Conservation (phyloP, 257 asterid genomes). For the Solanum lycopersicoides region DNA sequence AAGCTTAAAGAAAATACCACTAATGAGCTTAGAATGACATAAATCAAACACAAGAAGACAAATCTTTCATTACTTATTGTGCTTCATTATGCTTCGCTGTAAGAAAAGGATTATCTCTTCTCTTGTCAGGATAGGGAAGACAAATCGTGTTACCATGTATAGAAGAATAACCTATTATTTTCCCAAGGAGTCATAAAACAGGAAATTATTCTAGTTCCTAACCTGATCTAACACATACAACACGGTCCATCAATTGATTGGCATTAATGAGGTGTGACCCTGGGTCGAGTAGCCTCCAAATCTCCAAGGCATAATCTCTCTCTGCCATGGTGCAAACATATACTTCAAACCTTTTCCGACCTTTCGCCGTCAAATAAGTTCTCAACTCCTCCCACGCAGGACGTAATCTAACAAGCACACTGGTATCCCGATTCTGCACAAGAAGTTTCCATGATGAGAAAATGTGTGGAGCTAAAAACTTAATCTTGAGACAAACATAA, state of each 20-base stretch:
- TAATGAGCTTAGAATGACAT: not conserved
- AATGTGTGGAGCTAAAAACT: not conserved
- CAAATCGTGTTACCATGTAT: not conserved
- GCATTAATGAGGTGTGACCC: conserved; percentile 61
- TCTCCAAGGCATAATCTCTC: conserved; percentile 97
- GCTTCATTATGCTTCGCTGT: not conserved
- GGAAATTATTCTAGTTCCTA: not conserved
- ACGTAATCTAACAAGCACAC: conserved; percentile 89
- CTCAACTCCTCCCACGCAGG: conserved; percentile 98
- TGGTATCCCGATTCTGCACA: conserved; percentile 85
- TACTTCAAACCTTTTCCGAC: conserved; percentile 94
- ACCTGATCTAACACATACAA: conserved; percentile 94
- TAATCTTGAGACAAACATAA: not conserved
- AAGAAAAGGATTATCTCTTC: not conserved
- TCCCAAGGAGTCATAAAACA: not conserved
- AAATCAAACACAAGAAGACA: not conserved
- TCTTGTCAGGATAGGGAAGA: not conserved
- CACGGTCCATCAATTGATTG: conserved; percentile 69
- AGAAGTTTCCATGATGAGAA: conserved; percentile 16
- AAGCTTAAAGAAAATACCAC: not conserved
- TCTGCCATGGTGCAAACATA: conserved; percentile 99
- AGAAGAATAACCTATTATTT: not conserved
- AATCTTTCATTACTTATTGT: not conserved
- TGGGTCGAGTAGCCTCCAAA: conserved; percentile 99
- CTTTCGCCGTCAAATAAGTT: conserved; percentile 81